Percentiles rank a stretch among this genome's conserved stretches.
Evolutionary conservation across 2,329 filamentous ascomycete species (phyloP).

Genomic region (Fusarium falciforme): DNA sequence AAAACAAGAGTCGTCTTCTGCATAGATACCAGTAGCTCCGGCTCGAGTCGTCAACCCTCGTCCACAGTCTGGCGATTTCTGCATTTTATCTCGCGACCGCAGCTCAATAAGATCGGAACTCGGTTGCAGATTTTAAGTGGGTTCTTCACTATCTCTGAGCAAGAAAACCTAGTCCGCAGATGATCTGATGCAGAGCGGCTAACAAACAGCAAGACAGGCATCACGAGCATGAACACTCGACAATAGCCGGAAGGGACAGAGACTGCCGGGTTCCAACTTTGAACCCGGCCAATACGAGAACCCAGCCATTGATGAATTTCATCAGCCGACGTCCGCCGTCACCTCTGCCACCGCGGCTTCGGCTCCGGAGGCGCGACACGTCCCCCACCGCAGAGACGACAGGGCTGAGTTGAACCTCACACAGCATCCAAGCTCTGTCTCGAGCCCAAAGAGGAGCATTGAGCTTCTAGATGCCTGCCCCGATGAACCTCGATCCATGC

Average conservation of each 20-base stretch:
- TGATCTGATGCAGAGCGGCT: slow-evolving; percentile 26
- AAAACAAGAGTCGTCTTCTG: neutral
- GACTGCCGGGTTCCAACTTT: slow-evolving; percentile 8
- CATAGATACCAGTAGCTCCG: neutral
- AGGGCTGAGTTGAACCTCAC: slow-evolving; percentile 27
- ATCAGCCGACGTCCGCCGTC: neutral
- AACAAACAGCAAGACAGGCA: neutral
- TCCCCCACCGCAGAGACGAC: slow-evolving; percentile 1
- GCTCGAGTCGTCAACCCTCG: neutral
- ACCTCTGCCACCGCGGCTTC: neutral
- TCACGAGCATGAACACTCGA: slow-evolving; percentile 12
- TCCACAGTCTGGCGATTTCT: neutral
- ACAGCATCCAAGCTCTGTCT: slow-evolving; percentile 7
- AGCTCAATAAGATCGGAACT: neutral
- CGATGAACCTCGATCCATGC: slow-evolving; percentile 3
- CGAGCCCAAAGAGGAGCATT: neutral
- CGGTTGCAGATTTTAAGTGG: neutral
- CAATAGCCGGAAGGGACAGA: slow-evolving; percentile 14
- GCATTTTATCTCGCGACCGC: neutral
- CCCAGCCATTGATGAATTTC: neutral
- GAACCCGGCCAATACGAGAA: neutral
- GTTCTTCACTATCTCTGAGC: neutral
- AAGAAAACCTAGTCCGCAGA: neutral
- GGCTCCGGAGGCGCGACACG: slow-evolving; percentile 1
- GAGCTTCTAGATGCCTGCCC: slow-evolving; percentile 16